Conservation (phyloP, 495 filamentous ascomycete genomes). For the Penicillium roqueforti region DNA sequence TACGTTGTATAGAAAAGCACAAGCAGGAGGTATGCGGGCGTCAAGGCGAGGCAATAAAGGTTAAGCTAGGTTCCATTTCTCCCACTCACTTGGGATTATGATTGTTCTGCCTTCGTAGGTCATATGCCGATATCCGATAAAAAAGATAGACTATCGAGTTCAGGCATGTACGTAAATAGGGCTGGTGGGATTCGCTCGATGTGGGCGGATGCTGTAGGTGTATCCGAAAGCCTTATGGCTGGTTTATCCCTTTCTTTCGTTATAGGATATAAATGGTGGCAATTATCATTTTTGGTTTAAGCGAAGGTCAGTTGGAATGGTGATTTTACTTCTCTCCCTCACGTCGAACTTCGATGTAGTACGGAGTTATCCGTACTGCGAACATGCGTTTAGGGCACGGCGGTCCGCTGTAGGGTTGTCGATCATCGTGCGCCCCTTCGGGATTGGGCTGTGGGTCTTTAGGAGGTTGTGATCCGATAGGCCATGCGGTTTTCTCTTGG, state of each 20-base stretch:
- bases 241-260: constrained; percentile 1
- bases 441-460: constrained; percentile 1
- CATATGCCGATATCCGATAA: constrained; percentile 9
- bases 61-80: neutral
- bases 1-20: neutral
- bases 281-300: neutral
- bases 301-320: constrained; percentile 1
- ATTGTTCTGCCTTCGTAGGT: neutral
- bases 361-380: neutral
- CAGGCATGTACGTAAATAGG: neutral
- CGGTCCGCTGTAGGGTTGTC: constrained; percentile 6
- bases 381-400: neutral
- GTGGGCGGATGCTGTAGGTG: neutral
- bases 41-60: neutral
- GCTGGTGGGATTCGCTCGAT: neutral
- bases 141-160: neutral
- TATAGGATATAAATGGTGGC: neutral
- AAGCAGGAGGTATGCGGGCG: neutral
- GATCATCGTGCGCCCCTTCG: constrained; percentile 13
- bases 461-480: constrained; percentile 17
- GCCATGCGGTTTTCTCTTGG: constrained; percentile 4
- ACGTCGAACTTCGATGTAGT: neutral
- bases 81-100: neutral
- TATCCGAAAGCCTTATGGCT: neutral
- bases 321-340: constrained; percentile 4